These are phyloP conservation scores for Pelargonium australe DNA, from an alignment of 441 rosid genomes.

Conservation along the genomic window DNA sequence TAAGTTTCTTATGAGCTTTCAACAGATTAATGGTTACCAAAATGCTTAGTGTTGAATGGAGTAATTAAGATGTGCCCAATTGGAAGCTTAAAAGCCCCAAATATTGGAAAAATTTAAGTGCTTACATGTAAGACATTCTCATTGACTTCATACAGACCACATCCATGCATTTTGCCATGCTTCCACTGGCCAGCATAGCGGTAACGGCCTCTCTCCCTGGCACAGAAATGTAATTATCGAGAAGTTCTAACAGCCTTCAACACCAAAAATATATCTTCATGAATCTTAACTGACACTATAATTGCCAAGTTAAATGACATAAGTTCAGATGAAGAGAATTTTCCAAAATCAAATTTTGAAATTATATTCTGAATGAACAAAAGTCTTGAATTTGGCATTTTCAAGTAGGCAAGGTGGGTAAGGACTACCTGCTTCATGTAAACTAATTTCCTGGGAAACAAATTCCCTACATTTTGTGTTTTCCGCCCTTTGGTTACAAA, in stretches of 20 bases:
- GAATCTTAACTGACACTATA: too few relatives aligned
- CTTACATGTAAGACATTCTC: slow-evolving; percentile 56
- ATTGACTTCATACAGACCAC: slow-evolving; percentile 80
- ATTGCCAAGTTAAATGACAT: not conserved
- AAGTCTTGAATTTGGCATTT: not conserved
- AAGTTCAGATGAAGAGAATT: not conserved
- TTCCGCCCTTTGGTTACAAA: too few relatives aligned
- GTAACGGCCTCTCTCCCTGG: slow-evolving; percentile 84
- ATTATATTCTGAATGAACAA: too few relatives aligned
- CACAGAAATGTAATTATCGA: slow-evolving; percentile 22
- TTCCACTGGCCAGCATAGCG: slow-evolving; percentile 96
- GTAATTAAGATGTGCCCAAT: too few relatives aligned
- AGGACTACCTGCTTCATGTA: too few relatives aligned
- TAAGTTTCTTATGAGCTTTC: too few relatives aligned
- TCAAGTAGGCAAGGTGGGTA: too few relatives aligned
- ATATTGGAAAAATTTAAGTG: slow-evolving; percentile 12
- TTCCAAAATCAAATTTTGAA: not conserved
- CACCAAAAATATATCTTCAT: not conserved
- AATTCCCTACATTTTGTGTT: too few relatives aligned
- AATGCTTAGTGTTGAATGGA: too few relatives aligned
- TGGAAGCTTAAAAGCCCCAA: not conserved
- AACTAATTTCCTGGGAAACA: too few relatives aligned
- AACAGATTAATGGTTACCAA: too few relatives aligned
- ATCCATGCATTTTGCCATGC: slow-evolving; percentile 89
- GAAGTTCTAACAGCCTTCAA: slow-evolving; percentile 10